A percentile compares a stretch with the other conserved stretches of the same genome.
phyloP scores from a whole-genome alignment of 768 basidiomycete species.

The Strobilomyces dryophilus region DNA sequence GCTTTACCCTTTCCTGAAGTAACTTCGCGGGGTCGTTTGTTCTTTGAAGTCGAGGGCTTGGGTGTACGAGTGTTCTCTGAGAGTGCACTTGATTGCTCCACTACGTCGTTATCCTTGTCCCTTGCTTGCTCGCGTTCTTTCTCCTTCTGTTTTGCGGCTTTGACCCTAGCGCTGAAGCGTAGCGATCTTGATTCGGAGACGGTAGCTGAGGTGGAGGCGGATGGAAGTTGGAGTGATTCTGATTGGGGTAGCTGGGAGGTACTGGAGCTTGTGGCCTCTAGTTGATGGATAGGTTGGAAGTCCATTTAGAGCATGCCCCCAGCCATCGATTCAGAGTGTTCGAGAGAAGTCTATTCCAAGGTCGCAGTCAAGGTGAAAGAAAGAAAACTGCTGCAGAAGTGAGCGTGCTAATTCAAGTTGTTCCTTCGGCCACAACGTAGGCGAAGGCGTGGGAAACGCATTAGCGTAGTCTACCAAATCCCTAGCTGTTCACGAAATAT shows the following conservation, averaged over 20 bases:
- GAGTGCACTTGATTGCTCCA: slow-evolving; percentile 37
- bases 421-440: slow-evolving; percentile 20
- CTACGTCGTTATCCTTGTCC: slow-evolving; percentile 50
- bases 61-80: slow-evolving; percentile 43
- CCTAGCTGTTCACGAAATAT: background rate
- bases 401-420: slow-evolving; percentile 23
- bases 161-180: slow-evolving; percentile 74
- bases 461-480: background rate
- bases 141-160: slow-evolving; percentile 69
- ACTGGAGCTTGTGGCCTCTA: slow-evolving; percentile 68
- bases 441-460: slow-evolving; percentile 30
- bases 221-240: slow-evolving; percentile 33
- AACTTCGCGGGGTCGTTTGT: slow-evolving; percentile 50
- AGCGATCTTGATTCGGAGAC: slow-evolving; percentile 52
- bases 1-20: slow-evolving; percentile 56
- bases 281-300: slow-evolving; percentile 69
- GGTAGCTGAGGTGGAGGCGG: slow-evolving; percentile 32
- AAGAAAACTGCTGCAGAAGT: slow-evolving; percentile 12
- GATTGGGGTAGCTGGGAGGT: slow-evolving; percentile 39
- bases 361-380: slow-evolving; percentile 25
- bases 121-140: slow-evolving; percentile 50
- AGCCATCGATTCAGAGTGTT: slow-evolving; percentile 66
- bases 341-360: slow-evolving; percentile 19
- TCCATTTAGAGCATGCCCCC: slow-evolving; percentile 89
- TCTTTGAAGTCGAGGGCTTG: slow-evolving; percentile 37